Base-by-base conservation (phyloP, 768 basidiomycete species). In the Tylopilus sp. region DNA sequence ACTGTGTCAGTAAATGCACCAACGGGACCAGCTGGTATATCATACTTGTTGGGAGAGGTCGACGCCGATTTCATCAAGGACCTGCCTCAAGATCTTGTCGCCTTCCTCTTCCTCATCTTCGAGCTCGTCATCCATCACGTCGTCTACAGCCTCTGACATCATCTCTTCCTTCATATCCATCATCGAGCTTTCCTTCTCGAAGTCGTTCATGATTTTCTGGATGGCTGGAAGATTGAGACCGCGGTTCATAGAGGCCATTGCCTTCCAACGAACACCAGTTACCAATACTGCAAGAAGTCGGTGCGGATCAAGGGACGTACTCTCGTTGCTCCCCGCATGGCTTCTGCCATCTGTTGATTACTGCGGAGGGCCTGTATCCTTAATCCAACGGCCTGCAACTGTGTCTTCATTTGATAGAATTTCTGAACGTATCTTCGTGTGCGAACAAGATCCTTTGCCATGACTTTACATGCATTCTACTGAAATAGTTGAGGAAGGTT, bases 111-210 rank as follows among this genome's bases (percentile, higher is more conserved):
- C 97, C 71, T 98, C 96, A 46, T 96, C 96, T 63, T 95, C 95
- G 28, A 72, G 73, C 14, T 93, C 94, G 29, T 89, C 87, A 58
- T 95, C 92, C 88, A 98, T 96, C 45, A 89, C 95, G 62, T 98
- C 96, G 71, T 98, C 97, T 16, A 98, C 89, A 14, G 93, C 89
- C 55, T 98, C 97, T 21, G 90, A 92, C 97, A 98, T 99, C 91
- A 98, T 98, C 70, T 97, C 96, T 73, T 98, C 97, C 71, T 98
- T 99, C 97, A 99, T 98, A 72, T 99, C 97, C 97, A 99, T 99
- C 73, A 87, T 92, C 6, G 92, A 85, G 61, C 89, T 96, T 73
- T 99, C 97, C 64, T 85, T 88, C 76, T 99, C 97, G 63, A 99
- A 99, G 42, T 99, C 96, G 62, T 86, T 92, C 91, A 99, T 95